A percentile compares a stretch with the other conserved stretches of the same genome.
phyloP scores from a whole-genome alignment of 306 rosid genomes.

The Vachellia pachyceras region DNA sequence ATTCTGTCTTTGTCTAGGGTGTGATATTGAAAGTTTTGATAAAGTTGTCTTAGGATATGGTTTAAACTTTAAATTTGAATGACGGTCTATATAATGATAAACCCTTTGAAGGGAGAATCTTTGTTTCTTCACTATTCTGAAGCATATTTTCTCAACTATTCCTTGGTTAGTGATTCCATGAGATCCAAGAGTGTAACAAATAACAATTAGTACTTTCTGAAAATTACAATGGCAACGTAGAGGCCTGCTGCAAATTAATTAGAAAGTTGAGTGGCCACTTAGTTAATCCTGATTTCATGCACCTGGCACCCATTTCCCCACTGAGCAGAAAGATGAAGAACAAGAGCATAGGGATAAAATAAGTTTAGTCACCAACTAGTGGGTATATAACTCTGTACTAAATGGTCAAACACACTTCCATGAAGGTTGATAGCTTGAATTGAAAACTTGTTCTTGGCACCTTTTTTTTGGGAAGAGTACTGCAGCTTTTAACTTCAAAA shows the following conservation, averaged over 20 bases:
- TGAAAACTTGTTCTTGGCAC: background rate
- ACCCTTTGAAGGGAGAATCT: background rate
- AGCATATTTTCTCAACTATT: background rate
- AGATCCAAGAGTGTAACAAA: background rate
- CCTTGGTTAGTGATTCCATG: slow-evolving; percentile 13
- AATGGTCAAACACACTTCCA: slow-evolving; percentile 6
- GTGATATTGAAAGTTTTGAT: slow-evolving; percentile 7
- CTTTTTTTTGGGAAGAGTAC: background rate
- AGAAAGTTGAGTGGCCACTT: slow-evolving; percentile 16
- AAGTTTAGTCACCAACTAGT: slow-evolving; percentile 12
- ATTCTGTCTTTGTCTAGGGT: background rate
- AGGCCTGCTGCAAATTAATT: slow-evolving; percentile 14
- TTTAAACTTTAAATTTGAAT: slow-evolving; percentile 23
- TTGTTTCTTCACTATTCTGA: background rate
- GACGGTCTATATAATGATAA: slow-evolving; percentile 12
- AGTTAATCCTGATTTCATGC: background rate
- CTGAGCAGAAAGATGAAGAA: slow-evolving; percentile 1
- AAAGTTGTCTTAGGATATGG: background rate
- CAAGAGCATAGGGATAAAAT: background rate
- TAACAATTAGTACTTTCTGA: background rate
- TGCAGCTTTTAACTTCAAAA: background rate
- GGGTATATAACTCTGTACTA: slow-evolving; percentile 6
- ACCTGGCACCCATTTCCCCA: background rate
- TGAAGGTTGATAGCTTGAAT: slow-evolving; percentile 22
- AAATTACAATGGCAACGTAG: background rate